Evolutionary conservation across 2,329 filamentous ascomycete genomes (phyloP).

Genomic region (Colletotrichum nymphaeae): DNA sequence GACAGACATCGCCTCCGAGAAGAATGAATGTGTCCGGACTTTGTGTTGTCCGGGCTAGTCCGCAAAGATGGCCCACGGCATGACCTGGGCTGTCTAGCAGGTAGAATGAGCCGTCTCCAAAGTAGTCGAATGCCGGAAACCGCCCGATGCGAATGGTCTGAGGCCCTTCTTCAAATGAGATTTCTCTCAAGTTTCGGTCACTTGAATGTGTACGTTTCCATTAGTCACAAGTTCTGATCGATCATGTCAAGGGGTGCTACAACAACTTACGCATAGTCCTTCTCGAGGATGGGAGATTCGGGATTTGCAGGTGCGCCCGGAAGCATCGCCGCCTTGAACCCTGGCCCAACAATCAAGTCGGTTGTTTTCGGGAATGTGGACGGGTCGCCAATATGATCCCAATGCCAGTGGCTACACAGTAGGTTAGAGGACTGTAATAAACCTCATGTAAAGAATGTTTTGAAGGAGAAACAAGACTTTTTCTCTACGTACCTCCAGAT

Average conservation of each 20-base stretch:
- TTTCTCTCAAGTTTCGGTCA: constrained; percentile 42
- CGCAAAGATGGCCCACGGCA: constrained; percentile 54
- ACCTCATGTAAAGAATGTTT: background rate
- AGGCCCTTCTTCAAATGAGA: constrained; percentile 39
- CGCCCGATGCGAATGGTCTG: constrained; percentile 46
- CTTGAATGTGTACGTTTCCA: background rate
- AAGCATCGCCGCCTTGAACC: background rate
- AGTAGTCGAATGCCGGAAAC: constrained; percentile 53
- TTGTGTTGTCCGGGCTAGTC: constrained; percentile 49
- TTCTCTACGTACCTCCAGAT: background rate
- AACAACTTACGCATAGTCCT: background rate
- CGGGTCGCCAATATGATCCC: background rate
- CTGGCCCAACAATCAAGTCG: background rate
- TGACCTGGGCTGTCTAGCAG: constrained; percentile 55
- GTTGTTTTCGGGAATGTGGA: background rate
- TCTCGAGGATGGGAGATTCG: background rate
- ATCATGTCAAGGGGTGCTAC: background rate
- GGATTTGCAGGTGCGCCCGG: background rate
- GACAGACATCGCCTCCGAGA: constrained; percentile 55
- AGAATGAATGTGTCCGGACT: constrained; percentile 51
- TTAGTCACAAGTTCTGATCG: background rate
- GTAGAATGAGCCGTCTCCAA: constrained; percentile 55
- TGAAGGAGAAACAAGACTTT: background rate
- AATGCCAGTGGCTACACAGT: background rate
- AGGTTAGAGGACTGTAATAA: background rate